A percentile compares a stretch with the other conserved stretches of the same genome.
These are phyloP conservation scores for Cutaneotrichosporon spelunceum DNA, from an alignment of 1,284 basidiomycete genomes.

Conservation along the genomic window DNA sequence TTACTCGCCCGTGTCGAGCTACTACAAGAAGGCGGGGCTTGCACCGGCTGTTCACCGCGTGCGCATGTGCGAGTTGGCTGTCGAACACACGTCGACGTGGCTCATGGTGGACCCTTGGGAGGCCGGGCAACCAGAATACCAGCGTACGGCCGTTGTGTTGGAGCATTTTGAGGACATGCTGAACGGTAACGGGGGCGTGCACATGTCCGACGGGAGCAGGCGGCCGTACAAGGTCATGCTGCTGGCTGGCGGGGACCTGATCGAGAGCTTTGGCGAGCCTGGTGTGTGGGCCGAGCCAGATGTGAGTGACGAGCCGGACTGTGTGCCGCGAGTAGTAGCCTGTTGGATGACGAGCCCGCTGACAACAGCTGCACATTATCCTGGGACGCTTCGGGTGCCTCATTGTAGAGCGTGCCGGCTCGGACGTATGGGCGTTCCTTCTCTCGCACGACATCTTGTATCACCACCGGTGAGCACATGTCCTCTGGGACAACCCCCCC, in stretches of 20 bases:
- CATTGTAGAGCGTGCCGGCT: constrained; percentile 92
- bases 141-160: constrained; percentile 90
- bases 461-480: constrained; percentile 51
- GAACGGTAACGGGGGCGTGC: constrained; percentile 63
- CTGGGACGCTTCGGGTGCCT: constrained; percentile 89
- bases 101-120: constrained; percentile 96
- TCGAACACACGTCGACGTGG: constrained; percentile 61
- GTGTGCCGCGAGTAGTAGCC: background rate
- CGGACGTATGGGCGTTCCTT: constrained; percentile 70
- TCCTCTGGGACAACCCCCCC: too few species aligned
- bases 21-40: constrained; percentile 86
- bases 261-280: constrained; percentile 86
- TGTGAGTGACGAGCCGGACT: constrained; percentile 56
- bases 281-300: constrained; percentile 96
- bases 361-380: constrained; percentile 83
- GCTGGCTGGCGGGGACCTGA: constrained; percentile 70
- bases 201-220: constrained; percentile 46
- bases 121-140: constrained; percentile 82
- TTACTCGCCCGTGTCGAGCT: constrained; percentile 85
- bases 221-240: constrained; percentile 71
- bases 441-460: constrained; percentile 58
- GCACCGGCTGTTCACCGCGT: constrained; percentile 76
- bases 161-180: constrained; percentile 94
- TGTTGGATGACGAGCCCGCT: background rate
- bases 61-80: constrained; percentile 81